These are phyloP conservation scores for Chenopodium suecicum DNA, from an alignment of 148 eudicot genomes.

Conservation along the genomic window DNA sequence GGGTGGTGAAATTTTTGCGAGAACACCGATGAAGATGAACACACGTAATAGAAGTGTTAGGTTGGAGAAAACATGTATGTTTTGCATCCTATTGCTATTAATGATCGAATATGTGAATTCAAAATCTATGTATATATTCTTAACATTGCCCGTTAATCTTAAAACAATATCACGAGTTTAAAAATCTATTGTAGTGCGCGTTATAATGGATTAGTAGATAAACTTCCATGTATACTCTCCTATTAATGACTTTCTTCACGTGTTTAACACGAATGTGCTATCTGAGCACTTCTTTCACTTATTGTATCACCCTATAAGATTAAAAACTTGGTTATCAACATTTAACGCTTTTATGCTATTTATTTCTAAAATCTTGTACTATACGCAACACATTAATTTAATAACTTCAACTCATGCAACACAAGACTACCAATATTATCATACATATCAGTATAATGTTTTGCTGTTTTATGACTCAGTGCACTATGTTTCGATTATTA, in stretches of 20 bases:
- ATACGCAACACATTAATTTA: neutral
- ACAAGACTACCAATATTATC: neutral
- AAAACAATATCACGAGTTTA: too few species aligned
- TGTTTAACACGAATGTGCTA: neutral
- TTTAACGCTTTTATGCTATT: neutral
- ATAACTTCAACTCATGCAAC: neutral
- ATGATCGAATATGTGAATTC: neutral
- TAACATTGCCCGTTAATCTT: too few species aligned
- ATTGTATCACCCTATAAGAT: neutral
- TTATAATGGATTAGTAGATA: neutral
- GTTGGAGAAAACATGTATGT: neutral
- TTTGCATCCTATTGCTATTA: neutral
- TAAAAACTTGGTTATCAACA: neutral
- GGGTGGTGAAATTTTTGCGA: neutral
- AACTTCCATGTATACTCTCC: neutral
- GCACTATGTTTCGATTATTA: neutral
- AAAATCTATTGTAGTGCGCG: neutral
- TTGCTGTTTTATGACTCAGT: neutral
- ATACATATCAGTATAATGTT: neutral
- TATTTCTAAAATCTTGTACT: neutral
- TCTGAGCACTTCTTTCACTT: neutral
- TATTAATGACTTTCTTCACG: neutral
- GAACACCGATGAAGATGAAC: constrained; percentile 51
- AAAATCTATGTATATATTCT: neutral
- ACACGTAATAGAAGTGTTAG: neutral